Evolutionary conservation across 768 basidiomycete genomes (phyloP), one percentile per base, ranked within the genome.

Genomic region (Pleurotus tuoliensis): DNA sequence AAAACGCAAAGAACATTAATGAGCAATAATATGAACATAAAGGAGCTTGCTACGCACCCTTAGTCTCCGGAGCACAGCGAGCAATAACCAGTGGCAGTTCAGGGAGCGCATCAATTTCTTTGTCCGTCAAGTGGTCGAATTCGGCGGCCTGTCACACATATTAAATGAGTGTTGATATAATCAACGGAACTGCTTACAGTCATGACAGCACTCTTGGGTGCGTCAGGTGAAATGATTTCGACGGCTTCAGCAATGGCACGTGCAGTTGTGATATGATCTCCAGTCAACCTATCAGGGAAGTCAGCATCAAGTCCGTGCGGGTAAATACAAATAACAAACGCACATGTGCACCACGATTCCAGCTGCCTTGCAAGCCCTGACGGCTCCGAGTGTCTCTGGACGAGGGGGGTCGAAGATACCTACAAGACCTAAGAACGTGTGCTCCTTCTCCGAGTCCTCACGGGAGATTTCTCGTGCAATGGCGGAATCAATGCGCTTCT

Each of bases 81-180:
- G 82, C 82, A 57, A 86, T 77, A 51, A 84, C 82, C 15, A 83
- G 72, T 0, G 83, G 83, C 2, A 84, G 71, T 57, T 83, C 82
- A 1, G 73, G 73, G 4, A 76, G 67, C 0, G 66, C 71, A 48
- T 75, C 74, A 53, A 85, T 76, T 64, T 84, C 74, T 38, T 76
- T 73, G 51, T 84, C 80, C 0, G 75, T 72, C 11, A 85, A 68
- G 38, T 71, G 75, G 65, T 84, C 81, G 60, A 84, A 84, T 59
- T 82, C 73, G 20, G 69, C 61, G 8, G 74, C 74, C 71, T 72
- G 41, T 20, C 9, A 9, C 30, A 30, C 11, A 15, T 8, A 16
- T 39, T 34, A 3, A 30, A 38, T 4, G n/a, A 55, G 38, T 53
- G 2, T 8, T n/a, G n/a, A n/a, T n/a, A n/a, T n/a, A n/a, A n/a